Conservation (phyloP, 345 rosid species). For the Heritiera fomes region DNA sequence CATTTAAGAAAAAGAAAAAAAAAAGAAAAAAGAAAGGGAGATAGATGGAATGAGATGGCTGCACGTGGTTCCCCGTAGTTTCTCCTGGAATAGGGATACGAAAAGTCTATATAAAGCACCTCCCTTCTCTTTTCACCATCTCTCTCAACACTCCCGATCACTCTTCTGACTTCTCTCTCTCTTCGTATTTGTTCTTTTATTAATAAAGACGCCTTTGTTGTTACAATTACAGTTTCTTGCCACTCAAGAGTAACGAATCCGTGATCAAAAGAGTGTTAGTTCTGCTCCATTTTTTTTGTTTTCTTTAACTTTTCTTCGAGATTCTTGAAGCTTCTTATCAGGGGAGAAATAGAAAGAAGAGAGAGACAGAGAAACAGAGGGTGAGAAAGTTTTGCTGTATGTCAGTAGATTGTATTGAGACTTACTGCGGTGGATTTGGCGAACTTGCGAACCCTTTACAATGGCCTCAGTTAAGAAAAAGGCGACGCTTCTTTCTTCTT, state of each 20-base stretch:
- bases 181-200: neutral
- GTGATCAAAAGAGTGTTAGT: neutral
- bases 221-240: neutral
- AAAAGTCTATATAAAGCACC: neutral
- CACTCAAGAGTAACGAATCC: neutral
- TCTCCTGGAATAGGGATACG: neutral
- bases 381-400: constrained; percentile 66
- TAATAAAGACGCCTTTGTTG: neutral
- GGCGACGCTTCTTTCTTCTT: constrained; percentile 55
- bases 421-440: constrained; percentile 75
- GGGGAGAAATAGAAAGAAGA: constrained; percentile 13
- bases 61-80: neutral
- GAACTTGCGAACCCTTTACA: constrained; percentile 81
- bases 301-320: constrained; percentile 15
- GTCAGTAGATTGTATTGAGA: constrained; percentile 77
- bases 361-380: constrained; percentile 10
- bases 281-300: constrained; percentile 3
- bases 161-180: neutral
- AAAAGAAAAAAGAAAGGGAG: neutral
- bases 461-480: constrained; percentile 95
- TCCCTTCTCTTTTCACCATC: neutral
- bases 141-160: neutral
- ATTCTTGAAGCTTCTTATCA: neutral
- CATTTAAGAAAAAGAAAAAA: constrained; percentile 15
- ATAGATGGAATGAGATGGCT: neutral